A percentile compares a stretch with the other conserved stretches of the same genome.
Evolutionary conservation across 2,329 filamentous ascomycete species (phyloP).

Genomic region (Huntiella omanensis): DNA sequence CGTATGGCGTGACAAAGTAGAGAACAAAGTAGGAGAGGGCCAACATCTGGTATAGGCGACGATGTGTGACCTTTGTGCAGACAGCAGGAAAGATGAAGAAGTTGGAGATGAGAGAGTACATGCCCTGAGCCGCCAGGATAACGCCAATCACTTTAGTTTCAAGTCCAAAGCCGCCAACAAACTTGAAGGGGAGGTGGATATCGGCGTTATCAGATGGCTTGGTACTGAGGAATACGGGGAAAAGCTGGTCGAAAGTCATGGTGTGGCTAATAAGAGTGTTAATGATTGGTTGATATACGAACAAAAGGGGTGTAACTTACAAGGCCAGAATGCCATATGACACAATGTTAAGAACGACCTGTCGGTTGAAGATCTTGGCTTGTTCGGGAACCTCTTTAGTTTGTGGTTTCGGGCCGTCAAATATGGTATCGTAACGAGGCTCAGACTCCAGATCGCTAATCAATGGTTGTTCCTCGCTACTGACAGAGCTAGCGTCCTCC

Average conservation of each 20-base stretch:
- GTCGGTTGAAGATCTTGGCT: constrained; percentile 59
- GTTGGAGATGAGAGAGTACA: constrained; percentile 77
- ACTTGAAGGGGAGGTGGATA: constrained; percentile 61
- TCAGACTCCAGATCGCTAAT: too few relatives aligned
- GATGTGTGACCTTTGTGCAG: constrained; percentile 54
- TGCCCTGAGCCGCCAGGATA: constrained; percentile 73
- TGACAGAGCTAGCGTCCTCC: constrained; percentile 4
- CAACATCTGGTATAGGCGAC: constrained; percentile 66
- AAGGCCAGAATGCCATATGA: constrained; percentile 87
- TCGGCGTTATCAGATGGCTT: constrained; percentile 27
- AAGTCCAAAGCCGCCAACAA: constrained; percentile 70
- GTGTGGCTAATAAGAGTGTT: constrained; percentile 49
- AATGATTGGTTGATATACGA: constrained; percentile 6
- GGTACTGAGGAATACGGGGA: constrained; percentile 80
- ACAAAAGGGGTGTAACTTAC: constrained; percentile 38
- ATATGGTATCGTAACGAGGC: not conserved
- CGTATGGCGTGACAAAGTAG: constrained; percentile 75
- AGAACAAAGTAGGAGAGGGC: constrained; percentile 70
- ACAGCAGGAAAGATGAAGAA: constrained; percentile 68
- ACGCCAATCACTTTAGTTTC: constrained; percentile 69
- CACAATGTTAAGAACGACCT: constrained; percentile 71
- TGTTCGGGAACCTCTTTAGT: not conserved
- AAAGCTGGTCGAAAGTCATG: constrained; percentile 86
- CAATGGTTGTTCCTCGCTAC: too few relatives aligned
- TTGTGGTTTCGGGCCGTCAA: constrained; percentile 15